These are phyloP conservation scores for Capsella rubella DNA, from an alignment of 441 rosid species.

Conservation along the genomic window DNA sequence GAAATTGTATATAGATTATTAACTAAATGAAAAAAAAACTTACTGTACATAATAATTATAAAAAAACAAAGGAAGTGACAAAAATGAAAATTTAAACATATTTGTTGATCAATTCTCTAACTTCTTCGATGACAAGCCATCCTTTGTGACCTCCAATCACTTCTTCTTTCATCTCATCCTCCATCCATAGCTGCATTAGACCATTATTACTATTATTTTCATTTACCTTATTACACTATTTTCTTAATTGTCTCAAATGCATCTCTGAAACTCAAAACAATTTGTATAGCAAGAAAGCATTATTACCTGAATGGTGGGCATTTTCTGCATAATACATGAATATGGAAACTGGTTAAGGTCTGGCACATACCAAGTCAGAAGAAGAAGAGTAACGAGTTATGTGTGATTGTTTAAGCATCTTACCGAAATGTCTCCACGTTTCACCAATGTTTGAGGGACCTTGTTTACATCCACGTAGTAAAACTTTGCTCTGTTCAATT, in stretches of 20 bases:
- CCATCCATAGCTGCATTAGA: conserved; percentile 77
- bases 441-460: conserved; percentile 80
- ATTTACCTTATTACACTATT: not conserved
- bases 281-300: not conserved
- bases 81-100: conserved; percentile 45
- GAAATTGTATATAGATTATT: not conserved
- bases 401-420: conserved; percentile 21
- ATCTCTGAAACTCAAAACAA: not conserved
- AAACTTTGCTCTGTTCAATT: conserved; percentile 56
- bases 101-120: conserved; percentile 69
- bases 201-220: not conserved
- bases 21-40: not conserved
- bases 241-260: not conserved
- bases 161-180: conserved; percentile 89
- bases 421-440: conserved; percentile 86
- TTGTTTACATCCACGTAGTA: conserved; percentile 86
- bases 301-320: conserved; percentile 89
- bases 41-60: conserved; percentile 22
- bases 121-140: conserved; percentile 88
- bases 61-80: not conserved
- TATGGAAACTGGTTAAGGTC: conserved; percentile 13
- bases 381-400: not conserved
- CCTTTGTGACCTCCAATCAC: conserved; percentile 89
- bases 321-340: conserved; percentile 57
- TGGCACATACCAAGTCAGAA: not conserved